Percentiles rank a stretch among this genome's conserved stretches.
Conservation (phyloP, 1,284 basidiomycete species). For the Ganoderma meredithae region DNA sequence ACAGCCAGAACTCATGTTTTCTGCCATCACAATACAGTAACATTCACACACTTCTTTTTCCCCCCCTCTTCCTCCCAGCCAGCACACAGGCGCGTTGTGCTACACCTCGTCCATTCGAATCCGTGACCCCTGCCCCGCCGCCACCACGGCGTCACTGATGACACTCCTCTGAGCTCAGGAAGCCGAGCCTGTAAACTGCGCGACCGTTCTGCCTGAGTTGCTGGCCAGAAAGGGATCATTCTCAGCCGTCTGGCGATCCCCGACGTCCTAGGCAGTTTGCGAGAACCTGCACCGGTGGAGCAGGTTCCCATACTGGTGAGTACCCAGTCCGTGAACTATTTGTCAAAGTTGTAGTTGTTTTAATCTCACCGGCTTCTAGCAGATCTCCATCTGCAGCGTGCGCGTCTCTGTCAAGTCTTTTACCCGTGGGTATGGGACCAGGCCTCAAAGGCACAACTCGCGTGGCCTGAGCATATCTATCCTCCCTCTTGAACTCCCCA, state of each 20-base stretch:
- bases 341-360: slow-evolving; percentile 38
- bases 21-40: slow-evolving; percentile 15
- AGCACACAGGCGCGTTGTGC: neutral
- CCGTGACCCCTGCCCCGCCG: slow-evolving; percentile 11
- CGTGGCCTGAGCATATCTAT: slow-evolving; percentile 45
- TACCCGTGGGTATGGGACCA: slow-evolving; percentile 43
- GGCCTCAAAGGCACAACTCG: slow-evolving; percentile 41
- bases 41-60: slow-evolving; percentile 20
- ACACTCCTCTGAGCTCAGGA: slow-evolving; percentile 1
- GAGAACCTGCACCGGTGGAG: slow-evolving; percentile 23
- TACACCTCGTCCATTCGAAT: slow-evolving; percentile 8
- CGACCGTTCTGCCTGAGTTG: neutral
- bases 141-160: slow-evolving; percentile 20
- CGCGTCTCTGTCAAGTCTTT: slow-evolving; percentile 37
- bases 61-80: slow-evolving; percentile 12
- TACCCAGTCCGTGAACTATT: slow-evolving; percentile 35
- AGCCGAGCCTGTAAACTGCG: neutral
- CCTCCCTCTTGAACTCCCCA: slow-evolving; percentile 43
- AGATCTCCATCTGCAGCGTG: slow-evolving; percentile 41
- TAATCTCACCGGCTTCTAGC: slow-evolving; percentile 40
- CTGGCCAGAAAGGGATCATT: slow-evolving; percentile 24
- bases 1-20: slow-evolving; percentile 22
- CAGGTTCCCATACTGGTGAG: slow-evolving; percentile 32
- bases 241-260: slow-evolving; percentile 28
- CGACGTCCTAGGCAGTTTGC: slow-evolving; percentile 21